Percentiles rank a stretch among this genome's conserved stretches.
phyloP scores from a whole-genome alignment of 1,284 basidiomycete genomes.

The Cutaneotrichosporon sp. region DNA sequence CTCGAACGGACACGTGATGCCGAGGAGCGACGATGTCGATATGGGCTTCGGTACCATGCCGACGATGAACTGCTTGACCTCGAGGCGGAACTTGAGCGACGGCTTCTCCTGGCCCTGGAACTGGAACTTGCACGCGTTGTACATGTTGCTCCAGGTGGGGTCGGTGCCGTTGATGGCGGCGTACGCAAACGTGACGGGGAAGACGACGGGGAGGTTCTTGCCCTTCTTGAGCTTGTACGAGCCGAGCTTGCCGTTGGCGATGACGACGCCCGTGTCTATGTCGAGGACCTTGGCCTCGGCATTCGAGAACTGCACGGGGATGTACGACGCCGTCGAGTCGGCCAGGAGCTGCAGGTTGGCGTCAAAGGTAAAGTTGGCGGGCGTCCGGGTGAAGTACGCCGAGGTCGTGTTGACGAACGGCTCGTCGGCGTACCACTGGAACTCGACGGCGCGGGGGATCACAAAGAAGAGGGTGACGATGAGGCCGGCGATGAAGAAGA shows the following conservation, averaged over 20 bases:
- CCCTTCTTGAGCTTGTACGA: constrained; percentile 65
- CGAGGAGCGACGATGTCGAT: constrained; percentile 62
- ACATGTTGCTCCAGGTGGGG: constrained; percentile 76
- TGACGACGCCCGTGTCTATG: constrained; percentile 61
- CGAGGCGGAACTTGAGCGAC: constrained; percentile 67
- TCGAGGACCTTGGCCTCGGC: constrained; percentile 64
- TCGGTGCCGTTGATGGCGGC: constrained; percentile 76
- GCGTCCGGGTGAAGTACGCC: constrained; percentile 63
- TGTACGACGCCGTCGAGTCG: constrained; percentile 68
- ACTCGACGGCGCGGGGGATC: constrained; percentile 73
- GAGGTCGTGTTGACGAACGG: constrained; percentile 64
- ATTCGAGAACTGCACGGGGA: constrained; percentile 70
- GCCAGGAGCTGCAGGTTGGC: constrained; percentile 70
- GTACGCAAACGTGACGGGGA: constrained; percentile 81
- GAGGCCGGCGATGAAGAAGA: constrained; percentile 62
- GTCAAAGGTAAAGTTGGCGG: constrained; percentile 83
- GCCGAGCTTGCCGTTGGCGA: constrained; percentile 67
- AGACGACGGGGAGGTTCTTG: constrained; percentile 61
- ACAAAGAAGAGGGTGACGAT: constrained; percentile 70
- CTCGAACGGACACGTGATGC: constrained; percentile 74
- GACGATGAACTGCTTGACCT: constrained; percentile 67
- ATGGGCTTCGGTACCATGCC: constrained; percentile 64
- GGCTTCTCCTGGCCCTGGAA: constrained; percentile 63
- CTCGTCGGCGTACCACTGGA: constrained; percentile 62
- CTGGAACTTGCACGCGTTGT: constrained; percentile 71